Conservation (phyloP, 495 filamentous ascomycete genomes). For the Parmelia sp. region DNA sequence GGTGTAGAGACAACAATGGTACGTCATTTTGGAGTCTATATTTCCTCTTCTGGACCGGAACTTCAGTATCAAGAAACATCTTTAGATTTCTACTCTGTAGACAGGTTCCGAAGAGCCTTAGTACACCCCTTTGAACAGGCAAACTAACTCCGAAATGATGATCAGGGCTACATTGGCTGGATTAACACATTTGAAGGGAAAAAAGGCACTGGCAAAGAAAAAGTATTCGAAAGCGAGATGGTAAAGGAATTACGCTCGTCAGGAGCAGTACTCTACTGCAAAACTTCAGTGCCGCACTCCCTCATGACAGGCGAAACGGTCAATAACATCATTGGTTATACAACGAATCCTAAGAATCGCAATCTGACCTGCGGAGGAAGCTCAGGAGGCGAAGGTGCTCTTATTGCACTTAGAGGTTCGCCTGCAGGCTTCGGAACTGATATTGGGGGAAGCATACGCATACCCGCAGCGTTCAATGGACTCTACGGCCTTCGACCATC, state of each 20-base stretch:
- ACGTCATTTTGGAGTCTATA: too few species aligned
- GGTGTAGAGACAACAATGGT: constrained; percentile 60
- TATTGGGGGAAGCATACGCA: constrained; percentile 64
- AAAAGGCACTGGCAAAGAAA: constrained; percentile 35
- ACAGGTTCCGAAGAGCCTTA: too few species aligned
- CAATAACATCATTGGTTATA: constrained; percentile 57
- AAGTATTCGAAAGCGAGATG: constrained; percentile 43
- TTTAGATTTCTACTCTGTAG: too few species aligned
- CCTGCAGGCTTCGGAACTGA: constrained; percentile 59
- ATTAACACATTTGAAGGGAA: constrained; percentile 47
- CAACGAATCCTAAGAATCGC: constrained; percentile 57
- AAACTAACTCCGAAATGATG: too few species aligned
- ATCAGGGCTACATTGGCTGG: constrained; percentile 46
- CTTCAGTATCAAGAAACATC: too few species aligned
- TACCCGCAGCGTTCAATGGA: constrained; percentile 59
- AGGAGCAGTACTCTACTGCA: constrained; percentile 60
- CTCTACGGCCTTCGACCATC: constrained; percentile 52
- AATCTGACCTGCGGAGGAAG: constrained; percentile 50
- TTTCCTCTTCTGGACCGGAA: too few species aligned
- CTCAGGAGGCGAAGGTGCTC: constrained; percentile 58
- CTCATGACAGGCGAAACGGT: constrained; percentile 56
- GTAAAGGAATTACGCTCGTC: constrained; percentile 47
- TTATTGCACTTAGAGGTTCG: constrained; percentile 50
- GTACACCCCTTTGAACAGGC: too few species aligned
- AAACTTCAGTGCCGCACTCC: constrained; percentile 56